Conservation (phyloP, 2,329 filamentous ascomycete genomes). For the Epichloe hybrida region DNA sequence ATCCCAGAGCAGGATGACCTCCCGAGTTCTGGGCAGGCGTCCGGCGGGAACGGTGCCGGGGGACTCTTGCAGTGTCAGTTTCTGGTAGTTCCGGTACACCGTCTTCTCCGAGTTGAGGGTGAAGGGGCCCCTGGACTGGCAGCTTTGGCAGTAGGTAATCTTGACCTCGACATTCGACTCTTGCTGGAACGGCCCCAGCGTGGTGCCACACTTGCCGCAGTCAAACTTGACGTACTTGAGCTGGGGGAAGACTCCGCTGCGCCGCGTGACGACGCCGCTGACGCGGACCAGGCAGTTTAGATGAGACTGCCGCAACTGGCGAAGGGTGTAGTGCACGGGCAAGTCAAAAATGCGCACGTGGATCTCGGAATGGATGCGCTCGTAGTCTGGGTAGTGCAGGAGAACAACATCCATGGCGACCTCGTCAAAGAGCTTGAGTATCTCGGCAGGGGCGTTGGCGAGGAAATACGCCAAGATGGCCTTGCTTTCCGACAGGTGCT, state of each 20-base stretch:
- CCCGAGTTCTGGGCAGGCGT: conserved; percentile 80
- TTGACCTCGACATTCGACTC: conserved; percentile 95
- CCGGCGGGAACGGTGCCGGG: conserved; percentile 93
- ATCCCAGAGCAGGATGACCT: conserved; percentile 93
- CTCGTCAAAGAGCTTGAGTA: conserved; percentile 90
- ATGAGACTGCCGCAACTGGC: conserved; percentile 87
- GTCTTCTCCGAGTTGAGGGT: conserved; percentile 95
- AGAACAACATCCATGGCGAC: conserved; percentile 94
- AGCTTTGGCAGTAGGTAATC: conserved; percentile 91
- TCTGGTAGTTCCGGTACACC: conserved; percentile 97
- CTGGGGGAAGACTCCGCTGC: conserved; percentile 96
- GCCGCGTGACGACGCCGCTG: conserved; percentile 84
- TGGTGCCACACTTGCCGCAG: conserved; percentile 83
- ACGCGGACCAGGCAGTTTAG: conserved; percentile 92
- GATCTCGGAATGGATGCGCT: conserved; percentile 93
- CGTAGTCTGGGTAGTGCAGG: conserved; percentile 93
- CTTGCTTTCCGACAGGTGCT: conserved; percentile 79
- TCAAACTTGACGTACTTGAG: conserved; percentile 98
- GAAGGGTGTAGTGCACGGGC: conserved; percentile 86
- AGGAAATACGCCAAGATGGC: conserved; percentile 92
- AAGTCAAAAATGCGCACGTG: conserved; percentile 94
- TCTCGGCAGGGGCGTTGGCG: conserved; percentile 88
- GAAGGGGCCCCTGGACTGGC: conserved; percentile 89
- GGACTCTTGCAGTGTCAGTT: conserved; percentile 90
- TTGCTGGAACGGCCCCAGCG: conserved; percentile 90